Conservation (phyloP, 1,284 basidiomycete species). For the Boletus sp. region DNA sequence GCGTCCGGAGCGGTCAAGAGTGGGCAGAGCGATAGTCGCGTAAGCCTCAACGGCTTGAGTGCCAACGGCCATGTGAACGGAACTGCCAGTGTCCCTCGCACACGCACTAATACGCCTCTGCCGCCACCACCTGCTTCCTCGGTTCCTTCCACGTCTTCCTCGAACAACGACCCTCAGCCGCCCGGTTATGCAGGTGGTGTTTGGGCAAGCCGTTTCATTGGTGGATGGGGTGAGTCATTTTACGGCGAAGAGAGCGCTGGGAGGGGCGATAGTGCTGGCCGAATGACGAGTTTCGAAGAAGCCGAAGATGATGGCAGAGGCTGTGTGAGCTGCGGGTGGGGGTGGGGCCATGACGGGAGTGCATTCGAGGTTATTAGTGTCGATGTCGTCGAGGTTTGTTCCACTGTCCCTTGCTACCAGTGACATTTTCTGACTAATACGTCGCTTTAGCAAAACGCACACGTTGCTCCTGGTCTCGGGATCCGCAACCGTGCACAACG, state of each 20-base stretch:
- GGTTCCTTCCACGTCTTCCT: slow-evolving; percentile 24
- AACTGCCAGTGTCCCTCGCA: slow-evolving; percentile 29
- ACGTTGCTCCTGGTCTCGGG: slow-evolving; percentile 44
- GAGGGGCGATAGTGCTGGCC: slow-evolving; percentile 23
- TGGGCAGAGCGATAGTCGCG: slow-evolving; percentile 18
- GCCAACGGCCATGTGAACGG: slow-evolving; percentile 31
- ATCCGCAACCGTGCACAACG: slow-evolving; percentile 61
- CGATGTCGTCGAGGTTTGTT: slow-evolving; percentile 57
- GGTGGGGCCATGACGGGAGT: slow-evolving; percentile 69
- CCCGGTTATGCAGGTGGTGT: slow-evolving; percentile 38
- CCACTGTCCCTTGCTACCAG: too few species aligned
- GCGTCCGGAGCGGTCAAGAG: slow-evolving; percentile 29
- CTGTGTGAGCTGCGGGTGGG: slow-evolving; percentile 66
- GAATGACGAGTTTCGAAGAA: slow-evolving; percentile 37
- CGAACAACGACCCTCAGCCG: slow-evolving; percentile 18
- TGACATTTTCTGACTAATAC: too few species aligned
- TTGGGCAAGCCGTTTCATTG: slow-evolving; percentile 48
- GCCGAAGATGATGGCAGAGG: slow-evolving; percentile 60
- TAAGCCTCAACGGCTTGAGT: slow-evolving; percentile 10
- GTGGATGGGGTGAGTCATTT: slow-evolving; percentile 44
- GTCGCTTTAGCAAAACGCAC: slow-evolving; percentile 41
- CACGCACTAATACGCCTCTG: slow-evolving; percentile 31
- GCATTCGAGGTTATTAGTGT: slow-evolving; percentile 65
- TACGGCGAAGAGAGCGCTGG: slow-evolving; percentile 28
- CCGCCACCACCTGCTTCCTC: slow-evolving; percentile 21